Percentiles rank a stretch among this genome's conserved stretches.
These are phyloP conservation scores for Colletotrichum sojae DNA, from an alignment of 2,329 filamentous ascomycete genomes.

Conservation along the genomic window DNA sequence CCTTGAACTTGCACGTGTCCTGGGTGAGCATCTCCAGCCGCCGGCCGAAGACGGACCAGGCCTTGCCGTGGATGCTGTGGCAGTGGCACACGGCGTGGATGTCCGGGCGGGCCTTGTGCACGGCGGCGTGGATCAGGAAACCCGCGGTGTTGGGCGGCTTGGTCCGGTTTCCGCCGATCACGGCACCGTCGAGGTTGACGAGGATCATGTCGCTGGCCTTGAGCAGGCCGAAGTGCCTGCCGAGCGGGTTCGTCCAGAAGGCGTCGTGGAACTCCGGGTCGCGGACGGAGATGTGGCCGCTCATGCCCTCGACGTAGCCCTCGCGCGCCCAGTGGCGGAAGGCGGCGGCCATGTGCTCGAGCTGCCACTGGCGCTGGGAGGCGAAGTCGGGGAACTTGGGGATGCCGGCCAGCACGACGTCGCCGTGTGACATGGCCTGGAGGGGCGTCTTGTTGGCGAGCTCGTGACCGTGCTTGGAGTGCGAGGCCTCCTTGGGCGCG, in stretches of 20 bases:
- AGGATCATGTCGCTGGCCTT: constrained; percentile 78
- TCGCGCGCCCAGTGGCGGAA: constrained; percentile 78
- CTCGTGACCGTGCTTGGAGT: constrained; percentile 40
- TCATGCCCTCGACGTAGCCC: constrained; percentile 78
- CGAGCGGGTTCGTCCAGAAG: constrained; percentile 80
- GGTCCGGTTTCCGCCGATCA: constrained; percentile 72
- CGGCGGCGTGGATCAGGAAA: constrained; percentile 77
- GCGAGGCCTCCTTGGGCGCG: constrained; percentile 41
- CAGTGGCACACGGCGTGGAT: constrained; percentile 78
- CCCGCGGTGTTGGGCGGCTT: constrained; percentile 77
- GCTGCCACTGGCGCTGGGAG: constrained; percentile 63
- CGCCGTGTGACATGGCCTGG: constrained; percentile 54
- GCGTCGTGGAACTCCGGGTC: constrained; percentile 72
- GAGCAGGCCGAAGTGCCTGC: constrained; percentile 75
- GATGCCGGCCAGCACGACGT: constrained; percentile 49
- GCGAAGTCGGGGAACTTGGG: constrained; percentile 50
- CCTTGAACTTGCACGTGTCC: constrained; percentile 75
- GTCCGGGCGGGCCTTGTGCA: constrained; percentile 75
- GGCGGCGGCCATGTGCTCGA: constrained; percentile 75
- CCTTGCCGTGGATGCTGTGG: constrained; percentile 75
- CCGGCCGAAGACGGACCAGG: constrained; percentile 75
- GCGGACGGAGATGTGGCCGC: constrained; percentile 76
- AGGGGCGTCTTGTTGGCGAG: constrained; percentile 48
- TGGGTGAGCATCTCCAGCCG: constrained; percentile 78
- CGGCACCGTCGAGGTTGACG: constrained; percentile 71